Evolutionary conservation across 2,329 filamentous ascomycete genomes (phyloP).

Genomic region (Aulographum hederae): DNA sequence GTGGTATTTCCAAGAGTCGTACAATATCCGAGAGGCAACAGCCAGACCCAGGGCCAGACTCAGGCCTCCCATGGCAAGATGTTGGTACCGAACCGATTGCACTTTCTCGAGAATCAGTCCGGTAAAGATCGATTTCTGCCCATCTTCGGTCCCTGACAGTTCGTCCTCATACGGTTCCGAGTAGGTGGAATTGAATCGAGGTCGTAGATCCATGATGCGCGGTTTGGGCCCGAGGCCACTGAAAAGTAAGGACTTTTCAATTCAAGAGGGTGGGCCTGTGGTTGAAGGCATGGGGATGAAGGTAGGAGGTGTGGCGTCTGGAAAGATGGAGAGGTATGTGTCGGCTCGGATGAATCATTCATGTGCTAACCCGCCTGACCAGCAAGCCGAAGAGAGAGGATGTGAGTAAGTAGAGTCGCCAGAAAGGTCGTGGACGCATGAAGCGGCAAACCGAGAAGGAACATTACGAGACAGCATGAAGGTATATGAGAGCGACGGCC

Average conservation of each 20-base stretch:
- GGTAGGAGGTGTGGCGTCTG: too few species aligned
- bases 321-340: too few species aligned
- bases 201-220: neutral
- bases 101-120: slow-evolving; percentile 18
- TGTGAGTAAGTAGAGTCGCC: too few species aligned
- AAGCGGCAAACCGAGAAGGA: too few species aligned
- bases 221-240: neutral
- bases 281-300: neutral
- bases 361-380: too few species aligned
- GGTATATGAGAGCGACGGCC: too few species aligned
- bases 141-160: neutral
- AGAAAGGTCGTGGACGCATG: too few species aligned
- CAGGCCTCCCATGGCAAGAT: slow-evolving; percentile 19
- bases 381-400: too few species aligned
- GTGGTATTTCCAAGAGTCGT: slow-evolving; percentile 17
- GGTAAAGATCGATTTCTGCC: slow-evolving; percentile 14
- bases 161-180: neutral
- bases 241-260: neutral
- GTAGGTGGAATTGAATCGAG: neutral
- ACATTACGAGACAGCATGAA: too few species aligned
- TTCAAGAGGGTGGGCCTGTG: neutral
- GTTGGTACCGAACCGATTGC: slow-evolving; percentile 19
- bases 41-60: slow-evolving; percentile 8
- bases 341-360: too few species aligned
- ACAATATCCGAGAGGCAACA: slow-evolving; percentile 18